These are phyloP conservation scores for Parastagonospora avenae DNA, from an alignment of 2,329 filamentous ascomycete species.

Conservation along the genomic window DNA sequence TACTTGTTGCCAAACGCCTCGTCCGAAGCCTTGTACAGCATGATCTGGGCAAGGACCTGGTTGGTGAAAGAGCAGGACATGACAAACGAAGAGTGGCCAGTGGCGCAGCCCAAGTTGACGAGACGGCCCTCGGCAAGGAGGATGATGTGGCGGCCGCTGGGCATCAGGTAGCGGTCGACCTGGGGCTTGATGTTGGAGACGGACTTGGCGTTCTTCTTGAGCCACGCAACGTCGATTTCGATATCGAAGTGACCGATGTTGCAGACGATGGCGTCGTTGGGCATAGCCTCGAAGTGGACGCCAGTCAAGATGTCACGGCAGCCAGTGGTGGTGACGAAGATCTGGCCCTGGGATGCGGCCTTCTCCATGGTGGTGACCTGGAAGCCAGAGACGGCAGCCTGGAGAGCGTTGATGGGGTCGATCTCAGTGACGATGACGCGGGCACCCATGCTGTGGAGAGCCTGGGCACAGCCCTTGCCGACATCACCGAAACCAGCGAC, in stretches of 20 bases:
- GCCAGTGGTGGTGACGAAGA: conserved; percentile 98
- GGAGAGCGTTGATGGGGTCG: conserved; percentile 99
- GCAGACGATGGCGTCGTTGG: conserved; percentile 98
- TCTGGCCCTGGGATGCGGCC: conserved; percentile 85
- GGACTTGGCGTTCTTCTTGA: conserved; percentile 93
- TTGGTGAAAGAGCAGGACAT: conserved; percentile 99
- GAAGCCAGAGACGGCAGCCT: conserved; percentile 96
- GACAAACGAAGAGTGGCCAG: conserved; percentile 98
- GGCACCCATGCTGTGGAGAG: conserved; percentile 95
- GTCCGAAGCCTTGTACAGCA: conserved; percentile 93
- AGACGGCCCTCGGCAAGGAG: conserved; percentile 98
- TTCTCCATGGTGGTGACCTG: conserved; percentile 99
- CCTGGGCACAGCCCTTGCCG: conserved; percentile 97
- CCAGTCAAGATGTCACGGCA: conserved; percentile 97
- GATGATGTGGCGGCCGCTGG: conserved; percentile 94
- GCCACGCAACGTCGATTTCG: conserved; percentile 99
- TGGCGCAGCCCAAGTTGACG: conserved; percentile 99
- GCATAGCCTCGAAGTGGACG: conserved; percentile 92
- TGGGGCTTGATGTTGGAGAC: conserved; percentile 99
- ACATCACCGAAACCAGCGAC: conserved; percentile 99
- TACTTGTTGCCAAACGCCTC: conserved; percentile 90
- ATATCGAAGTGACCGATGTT: conserved; percentile 99
- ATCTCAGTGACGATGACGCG: conserved; percentile 96
- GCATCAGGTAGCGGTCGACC: conserved; percentile 97
- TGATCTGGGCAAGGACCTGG: conserved; percentile 99